Conservation (phyloP, 2,329 filamentous ascomycete species). For the Lizonia empirigonia region DNA sequence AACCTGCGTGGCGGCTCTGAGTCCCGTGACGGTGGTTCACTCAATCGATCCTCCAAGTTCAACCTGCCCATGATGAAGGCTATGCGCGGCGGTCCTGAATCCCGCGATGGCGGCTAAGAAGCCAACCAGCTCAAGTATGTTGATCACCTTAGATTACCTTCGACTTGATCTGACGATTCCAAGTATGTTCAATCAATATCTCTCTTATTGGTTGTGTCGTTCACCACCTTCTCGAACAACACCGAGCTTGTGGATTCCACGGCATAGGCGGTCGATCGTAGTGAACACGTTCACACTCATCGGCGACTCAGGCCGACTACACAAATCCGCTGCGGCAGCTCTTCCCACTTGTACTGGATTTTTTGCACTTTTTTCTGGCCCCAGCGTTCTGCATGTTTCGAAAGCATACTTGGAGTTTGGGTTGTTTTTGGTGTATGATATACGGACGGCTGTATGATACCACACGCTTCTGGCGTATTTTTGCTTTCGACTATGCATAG, state of each 20-base stretch:
- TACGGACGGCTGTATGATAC: conserved; percentile 21
- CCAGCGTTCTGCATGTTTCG: conserved; percentile 13
- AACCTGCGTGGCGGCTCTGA: conserved; percentile 19
- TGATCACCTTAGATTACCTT: conserved; percentile 1
- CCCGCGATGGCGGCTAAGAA: conserved; percentile 42
- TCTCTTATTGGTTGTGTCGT: conserved; percentile 2
- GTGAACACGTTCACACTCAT: not conserved
- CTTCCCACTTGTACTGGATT: conserved; percentile 8
- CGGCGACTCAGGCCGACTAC: conserved; percentile 5
- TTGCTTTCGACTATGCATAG: conserved; percentile 21
- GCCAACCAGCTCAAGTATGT: conserved; percentile 11
- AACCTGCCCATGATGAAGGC: conserved; percentile 24
- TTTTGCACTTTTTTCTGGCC: conserved; percentile 5
- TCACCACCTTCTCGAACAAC: not conserved
- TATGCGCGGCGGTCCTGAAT: conserved; percentile 28
- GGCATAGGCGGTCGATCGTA: not conserved
- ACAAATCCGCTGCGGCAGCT: conserved; percentile 1
- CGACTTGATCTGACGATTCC: conserved; percentile 17
- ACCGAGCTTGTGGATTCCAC: not conserved
- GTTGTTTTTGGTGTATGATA: conserved; percentile 17
- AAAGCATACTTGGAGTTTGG: conserved; percentile 26
- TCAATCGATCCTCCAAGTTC: conserved; percentile 28
- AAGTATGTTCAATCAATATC: conserved; percentile 10
- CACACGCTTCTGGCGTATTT: conserved; percentile 12
- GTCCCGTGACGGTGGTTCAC: conserved; percentile 43